Conservation (phyloP, 305 asterid species). For the Caryopteris hybrid region DNA sequence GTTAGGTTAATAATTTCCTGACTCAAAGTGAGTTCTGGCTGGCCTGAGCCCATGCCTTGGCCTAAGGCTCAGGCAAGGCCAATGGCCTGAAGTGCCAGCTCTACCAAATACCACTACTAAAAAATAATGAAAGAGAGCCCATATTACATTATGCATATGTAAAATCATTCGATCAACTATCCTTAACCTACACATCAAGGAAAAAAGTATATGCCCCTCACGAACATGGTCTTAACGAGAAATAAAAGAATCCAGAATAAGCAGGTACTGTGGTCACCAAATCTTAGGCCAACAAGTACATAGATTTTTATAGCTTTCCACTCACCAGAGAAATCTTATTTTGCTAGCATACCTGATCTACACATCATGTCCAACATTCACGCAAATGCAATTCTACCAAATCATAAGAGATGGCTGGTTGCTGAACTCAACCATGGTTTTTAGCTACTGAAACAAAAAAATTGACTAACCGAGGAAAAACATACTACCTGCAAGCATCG, state of each 20-base stretch:
- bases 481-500: slow-evolving; percentile 88
- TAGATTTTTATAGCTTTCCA: neutral
- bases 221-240: neutral
- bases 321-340: neutral
- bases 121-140: no score
- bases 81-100: no score
- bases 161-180: neutral
- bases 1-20: no score
- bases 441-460: slow-evolving; percentile 9
- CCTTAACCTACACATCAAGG: neutral
- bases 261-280: no score
- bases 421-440: slow-evolving; percentile 4
- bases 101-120: no score
- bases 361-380: neutral
- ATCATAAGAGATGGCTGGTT: neutral
- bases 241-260: neutral
- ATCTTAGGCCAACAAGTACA: neutral
- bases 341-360: neutral
- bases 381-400: neutral
- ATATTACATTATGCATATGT: neutral
- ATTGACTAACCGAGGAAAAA: neutral
- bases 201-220: neutral
- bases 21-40: no score
- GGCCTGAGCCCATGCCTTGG: no score
- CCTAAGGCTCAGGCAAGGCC: no score